Base-by-base conservation (phyloP, 805 yeast genomes). In the Candida silvatica region DNA sequence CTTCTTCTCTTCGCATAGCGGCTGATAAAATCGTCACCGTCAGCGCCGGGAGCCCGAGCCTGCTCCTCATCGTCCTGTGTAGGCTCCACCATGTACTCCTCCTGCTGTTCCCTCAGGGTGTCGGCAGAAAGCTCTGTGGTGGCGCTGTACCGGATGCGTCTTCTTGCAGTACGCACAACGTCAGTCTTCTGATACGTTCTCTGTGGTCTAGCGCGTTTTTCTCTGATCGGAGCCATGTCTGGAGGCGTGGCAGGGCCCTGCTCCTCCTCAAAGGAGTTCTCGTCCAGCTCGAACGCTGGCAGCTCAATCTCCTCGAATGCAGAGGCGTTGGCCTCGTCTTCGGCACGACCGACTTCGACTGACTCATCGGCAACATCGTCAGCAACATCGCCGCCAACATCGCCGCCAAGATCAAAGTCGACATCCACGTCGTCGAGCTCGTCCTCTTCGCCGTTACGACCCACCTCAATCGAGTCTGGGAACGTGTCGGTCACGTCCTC, bases 321-420 rank as follows among this genome's bases (percentile, higher is more conserved):
- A 18, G 55, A 50, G 3, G 39, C 40, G 32, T 49, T 44, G 9
- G 44, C 45, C 5, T 39, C 49, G 29, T 45, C 52, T n/a, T 38
- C 54, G 15, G 56, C 67, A 56, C 81, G 65, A 2, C 79, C 80
- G 11, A 67, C 51, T 53, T 76, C 83, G 26, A 74, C 62, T 5
- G 79, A 71, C 29, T 46, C 43, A 43, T 70, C 69, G 11, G 45
- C 56, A 22, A 39, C 32, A n/a, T 42, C 46, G 12, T 20, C 22
- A 16, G 14, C 22, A n/a, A 17, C 17, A n/a, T 19, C 20, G 3
- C 36, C 45, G n/a, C 41, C 48, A 7, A 58, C 38, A 37, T 58
- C 62, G 23, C 65, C 54, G 25, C 58, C 54, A 15, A 62, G 44
- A 24, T 58, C 51, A 15, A 59, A 39, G 23, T 56, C 58, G 14